Conservation (phyloP, 2,329 filamentous ascomycete genomes). For the Beauveria varroae region DNA sequence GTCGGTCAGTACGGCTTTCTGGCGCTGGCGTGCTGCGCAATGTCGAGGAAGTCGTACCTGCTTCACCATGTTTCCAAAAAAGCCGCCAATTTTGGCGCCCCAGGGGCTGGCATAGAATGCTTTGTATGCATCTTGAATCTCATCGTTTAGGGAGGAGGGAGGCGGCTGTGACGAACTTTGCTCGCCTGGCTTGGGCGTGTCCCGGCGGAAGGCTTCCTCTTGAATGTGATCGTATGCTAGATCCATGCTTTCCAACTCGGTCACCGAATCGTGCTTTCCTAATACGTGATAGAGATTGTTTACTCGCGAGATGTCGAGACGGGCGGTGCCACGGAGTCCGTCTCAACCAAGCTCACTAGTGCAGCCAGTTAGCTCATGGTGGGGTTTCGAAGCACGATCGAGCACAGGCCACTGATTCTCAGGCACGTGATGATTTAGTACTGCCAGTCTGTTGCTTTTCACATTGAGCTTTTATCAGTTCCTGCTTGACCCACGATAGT, state of each 20-base stretch:
- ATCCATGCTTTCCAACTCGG: slow-evolving; percentile 58
- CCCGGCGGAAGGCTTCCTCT: slow-evolving; percentile 65
- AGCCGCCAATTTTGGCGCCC: slow-evolving; percentile 81
- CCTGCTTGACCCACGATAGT: too few relatives aligned
- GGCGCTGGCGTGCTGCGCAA: neutral
- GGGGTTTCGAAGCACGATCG: slow-evolving; percentile 5
- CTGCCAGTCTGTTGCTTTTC: neutral
- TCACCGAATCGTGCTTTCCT: neutral
- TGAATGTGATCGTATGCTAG: slow-evolving; percentile 95
- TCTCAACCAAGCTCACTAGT: neutral
- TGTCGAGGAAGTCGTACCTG: slow-evolving; percentile 49
- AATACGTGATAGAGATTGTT: neutral
- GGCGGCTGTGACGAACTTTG: slow-evolving; percentile 29
- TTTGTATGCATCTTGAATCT: slow-evolving; percentile 92
- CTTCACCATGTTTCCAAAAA: slow-evolving; percentile 87
- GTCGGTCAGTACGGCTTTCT: neutral
- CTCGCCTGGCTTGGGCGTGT: slow-evolving; percentile 34
- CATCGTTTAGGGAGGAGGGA: slow-evolving; percentile 65
- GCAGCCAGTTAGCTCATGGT: slow-evolving; percentile 1
- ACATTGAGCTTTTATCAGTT: neutral
- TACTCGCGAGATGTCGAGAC: neutral
- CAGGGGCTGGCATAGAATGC: slow-evolving; percentile 87
- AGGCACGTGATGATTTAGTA: neutral
- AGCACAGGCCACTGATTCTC: slow-evolving; percentile 2
- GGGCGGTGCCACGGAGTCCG: neutral